These are phyloP conservation scores for Neurospora cerealis DNA, from an alignment of 495 filamentous ascomycete species.

Conservation along the genomic window DNA sequence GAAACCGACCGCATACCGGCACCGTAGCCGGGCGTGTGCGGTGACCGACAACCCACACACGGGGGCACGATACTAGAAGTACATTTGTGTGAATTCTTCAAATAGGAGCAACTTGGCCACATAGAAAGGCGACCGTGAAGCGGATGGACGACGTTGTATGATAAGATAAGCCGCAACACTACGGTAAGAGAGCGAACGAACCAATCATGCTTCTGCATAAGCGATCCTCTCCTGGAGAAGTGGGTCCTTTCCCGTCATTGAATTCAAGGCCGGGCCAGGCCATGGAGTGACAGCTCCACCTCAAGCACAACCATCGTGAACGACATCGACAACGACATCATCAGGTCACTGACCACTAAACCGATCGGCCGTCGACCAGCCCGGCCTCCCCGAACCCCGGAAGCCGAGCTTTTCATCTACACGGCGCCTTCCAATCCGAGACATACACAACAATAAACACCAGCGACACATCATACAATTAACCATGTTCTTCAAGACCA, in stretches of 20 bases:
- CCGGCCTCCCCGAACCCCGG: not conserved
- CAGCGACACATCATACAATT: not conserved
- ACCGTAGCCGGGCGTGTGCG: not conserved
- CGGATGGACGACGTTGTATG: not conserved
- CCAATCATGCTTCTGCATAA: not conserved
- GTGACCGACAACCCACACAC: not conserved
- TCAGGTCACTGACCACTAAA: not conserved
- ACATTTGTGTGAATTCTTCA: not conserved
- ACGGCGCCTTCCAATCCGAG: not conserved
- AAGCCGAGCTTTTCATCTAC: not conserved
- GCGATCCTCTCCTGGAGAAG: not conserved
- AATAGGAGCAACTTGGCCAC: not conserved
- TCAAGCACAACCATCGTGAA: not conserved
- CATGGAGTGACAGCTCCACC: not conserved
- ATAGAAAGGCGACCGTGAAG: not conserved
- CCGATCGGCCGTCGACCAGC: not conserved
- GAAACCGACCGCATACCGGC: not conserved
- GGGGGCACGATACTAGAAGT: not conserved
- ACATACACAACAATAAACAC: not conserved
- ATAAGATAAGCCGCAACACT: not conserved
- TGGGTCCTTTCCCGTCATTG: not conserved
- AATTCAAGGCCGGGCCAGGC: not conserved
- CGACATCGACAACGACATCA: not conserved
- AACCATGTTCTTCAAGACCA: constrained; percentile 20
- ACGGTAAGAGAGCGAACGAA: not conserved